Evolutionary conservation across 306 rosid genomes (phyloP), one percentile per base, ranked within the genome.

Genomic region (Prunus dulcis): DNA sequence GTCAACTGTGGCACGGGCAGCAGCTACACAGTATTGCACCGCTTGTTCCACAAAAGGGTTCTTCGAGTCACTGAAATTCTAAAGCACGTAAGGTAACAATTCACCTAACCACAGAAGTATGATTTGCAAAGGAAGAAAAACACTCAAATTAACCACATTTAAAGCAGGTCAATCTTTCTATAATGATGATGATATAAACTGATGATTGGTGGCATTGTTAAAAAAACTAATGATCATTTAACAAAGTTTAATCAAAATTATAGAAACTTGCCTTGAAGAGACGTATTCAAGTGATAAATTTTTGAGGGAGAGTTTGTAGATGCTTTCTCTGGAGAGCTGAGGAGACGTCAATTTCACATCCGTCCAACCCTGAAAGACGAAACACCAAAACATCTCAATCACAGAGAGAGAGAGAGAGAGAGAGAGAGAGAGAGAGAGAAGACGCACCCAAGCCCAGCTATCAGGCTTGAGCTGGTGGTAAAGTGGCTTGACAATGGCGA

Each of bases 31-130:
- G 71, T 92, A 95, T 69, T 87, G 96, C 86, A 95, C 89, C 28
- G 97, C 97, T 80, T 87, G 89, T 77, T 95, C 99, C 63, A 95
- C 97, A 84, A 95, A 95, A 72, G 99, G 97, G 84, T 95, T 95
- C 51, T 92, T 79, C 6, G 86, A 64, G 69, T 85, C 96, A 70
- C 99, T 95, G 96, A 79, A 92, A 85, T 34, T 79, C 72, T 72
- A 51, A 80, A 64, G 64, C 81, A 85, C 67, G 47, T 45, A 47
- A 2, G 2, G 22, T 77, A 75, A 28, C 41, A 68, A 62, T 45
- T 47, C 61, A 73, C 47, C 68, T 56, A 78, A 67, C 53, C 25
- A 71, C 18, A 52, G 32, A 9, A 10, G 66, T 52, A 76, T 43
- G 27, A 12, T 20, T 50, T 49, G 15, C 22, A 52, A 47, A 13